These are phyloP conservation scores for Kickxella alabastrina DNA, from an alignment of 192 early-diverging fungal genomes.

Conservation along the genomic window DNA sequence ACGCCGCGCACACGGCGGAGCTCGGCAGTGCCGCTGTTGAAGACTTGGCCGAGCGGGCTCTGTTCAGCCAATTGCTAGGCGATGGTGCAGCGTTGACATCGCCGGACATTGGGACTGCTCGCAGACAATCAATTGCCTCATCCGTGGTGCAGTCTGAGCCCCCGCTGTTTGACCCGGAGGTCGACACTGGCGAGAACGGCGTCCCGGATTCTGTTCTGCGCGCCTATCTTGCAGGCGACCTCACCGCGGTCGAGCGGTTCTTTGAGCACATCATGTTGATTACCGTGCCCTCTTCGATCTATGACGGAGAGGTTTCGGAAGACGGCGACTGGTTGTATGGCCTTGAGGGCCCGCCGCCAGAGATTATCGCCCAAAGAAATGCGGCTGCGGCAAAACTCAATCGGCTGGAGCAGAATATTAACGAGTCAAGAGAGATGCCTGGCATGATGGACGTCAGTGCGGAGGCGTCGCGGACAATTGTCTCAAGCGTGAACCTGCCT, in stretches of 20 bases:
- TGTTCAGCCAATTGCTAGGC: slow-evolving; percentile 42
- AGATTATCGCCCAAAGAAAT: slow-evolving; percentile 15
- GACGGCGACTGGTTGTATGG: slow-evolving; percentile 51
- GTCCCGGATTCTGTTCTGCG: slow-evolving; percentile 47
- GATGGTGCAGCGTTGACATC: slow-evolving; percentile 41
- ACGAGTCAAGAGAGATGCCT: slow-evolving; percentile 25
- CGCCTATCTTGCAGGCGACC: slow-evolving; percentile 43
- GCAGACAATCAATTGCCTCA: slow-evolving; percentile 12
- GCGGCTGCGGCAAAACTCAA: background rate
- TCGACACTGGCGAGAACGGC: slow-evolving; percentile 32
- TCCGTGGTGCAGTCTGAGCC: slow-evolving; percentile 3
- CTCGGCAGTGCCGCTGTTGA: slow-evolving; percentile 18
- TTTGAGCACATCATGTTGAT: slow-evolving; percentile 48
- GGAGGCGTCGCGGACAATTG: slow-evolving; percentile 14
- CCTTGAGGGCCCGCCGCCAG: slow-evolving; percentile 39
- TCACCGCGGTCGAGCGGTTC: slow-evolving; percentile 45
- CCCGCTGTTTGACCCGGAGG: slow-evolving; percentile 28
- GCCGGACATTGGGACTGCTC: slow-evolving; percentile 15
- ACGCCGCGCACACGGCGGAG: background rate
- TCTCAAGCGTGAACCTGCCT: slow-evolving; percentile 6
- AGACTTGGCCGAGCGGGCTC: slow-evolving; percentile 22
- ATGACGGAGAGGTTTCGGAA: slow-evolving; percentile 31
- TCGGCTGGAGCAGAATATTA: background rate
- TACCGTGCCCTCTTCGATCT: slow-evolving; percentile 36
- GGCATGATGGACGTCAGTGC: slow-evolving; percentile 40